Evolutionary conservation across 805 yeast genomes (phyloP), one percentile per base, ranked within the genome.

Genomic region (Yamadazyma tumulicola): DNA sequence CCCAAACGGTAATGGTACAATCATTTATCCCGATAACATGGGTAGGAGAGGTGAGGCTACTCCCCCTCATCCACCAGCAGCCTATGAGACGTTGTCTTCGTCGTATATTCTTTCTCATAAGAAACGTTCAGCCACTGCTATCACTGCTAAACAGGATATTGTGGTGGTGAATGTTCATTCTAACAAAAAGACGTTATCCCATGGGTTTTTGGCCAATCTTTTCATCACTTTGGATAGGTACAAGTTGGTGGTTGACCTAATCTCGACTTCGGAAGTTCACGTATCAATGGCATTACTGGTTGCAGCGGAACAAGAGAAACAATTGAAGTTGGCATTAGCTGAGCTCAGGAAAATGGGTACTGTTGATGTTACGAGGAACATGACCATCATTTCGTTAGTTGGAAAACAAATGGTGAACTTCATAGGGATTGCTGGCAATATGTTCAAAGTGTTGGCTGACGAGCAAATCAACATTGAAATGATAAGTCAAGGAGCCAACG

Each of bases 401-500:
- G 98, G 98, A 27, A 88, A 86, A 54, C 95, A 91, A 58, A 91
- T 93, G 97, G 88, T 88, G 55, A 96, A 89, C 56, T 77, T 83
- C 57, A 85, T 93, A 41, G 98, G 98, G 54, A 89, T 87, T 55
- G 98, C 98, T 0, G 96, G 97, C 30, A 81, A 87, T 47, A 91
- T 91, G 96, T 93, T 93, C 67, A 80, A 88, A 49, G 86, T 94
- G 2, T 69, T 93, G 47, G 97, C 97, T 6, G 89, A 85, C 53
- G 94, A 91, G 51, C 75, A 77, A 29, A 83, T 93, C 55, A 93
- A 93, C 63, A 87, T 93, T 49, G 98, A 93, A 62, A 93, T 93
- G 98, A 93, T 93, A 62, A 77, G 88, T 38, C 98, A 93, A 72
- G 98, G 98, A 51, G 96, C 97, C 13, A 91, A 91, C 54, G 98